Conservation (phyloP, 169 alveolate species). For the Theileria orientalis region DNA sequence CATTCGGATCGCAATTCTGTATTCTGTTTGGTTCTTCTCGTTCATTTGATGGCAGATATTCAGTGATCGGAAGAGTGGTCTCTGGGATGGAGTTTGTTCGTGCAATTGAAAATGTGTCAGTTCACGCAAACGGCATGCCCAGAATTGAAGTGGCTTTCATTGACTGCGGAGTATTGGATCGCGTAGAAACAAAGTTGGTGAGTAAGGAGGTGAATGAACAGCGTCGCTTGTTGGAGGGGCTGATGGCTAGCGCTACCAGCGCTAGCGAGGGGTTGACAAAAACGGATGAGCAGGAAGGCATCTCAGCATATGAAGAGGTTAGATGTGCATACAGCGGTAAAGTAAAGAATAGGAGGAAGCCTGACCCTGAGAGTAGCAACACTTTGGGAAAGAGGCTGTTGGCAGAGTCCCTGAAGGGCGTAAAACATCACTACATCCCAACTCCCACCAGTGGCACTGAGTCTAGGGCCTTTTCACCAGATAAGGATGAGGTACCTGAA, state of each 20-base stretch:
- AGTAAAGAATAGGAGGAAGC: conserved; percentile 19
- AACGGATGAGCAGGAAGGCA: too few relatives aligned
- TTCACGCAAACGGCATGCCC: conserved; percentile 79
- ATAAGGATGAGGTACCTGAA: not conserved
- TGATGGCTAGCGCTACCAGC: conserved; percentile 5
- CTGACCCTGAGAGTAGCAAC: conserved; percentile 25
- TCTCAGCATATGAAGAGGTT: conserved; percentile 9
- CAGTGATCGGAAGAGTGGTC: conserved; percentile 87
- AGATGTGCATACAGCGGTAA: conserved; percentile 46
- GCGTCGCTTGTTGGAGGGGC: conserved; percentile 61
- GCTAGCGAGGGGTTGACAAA: too few relatives aligned
- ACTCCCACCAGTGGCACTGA: not conserved
- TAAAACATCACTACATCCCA: conserved; percentile 42
- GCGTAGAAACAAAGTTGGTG: conserved; percentile 22
- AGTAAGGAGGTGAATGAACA: conserved; percentile 47
- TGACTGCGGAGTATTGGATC: conserved; percentile 77
- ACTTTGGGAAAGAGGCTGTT: conserved; percentile 51
- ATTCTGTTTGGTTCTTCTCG: conserved; percentile 83
- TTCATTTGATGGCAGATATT: conserved; percentile 80
- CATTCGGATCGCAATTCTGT: conserved; percentile 80
- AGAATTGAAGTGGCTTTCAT: conserved; percentile 79
- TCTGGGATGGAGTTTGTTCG: conserved; percentile 89
- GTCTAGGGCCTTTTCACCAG: not conserved
- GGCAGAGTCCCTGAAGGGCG: conserved; percentile 59
- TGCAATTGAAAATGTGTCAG: conserved; percentile 84